Evolutionary conservation across 495 filamentous ascomycete genomes (phyloP).

Genomic region (Aspergillus haitiensis): DNA sequence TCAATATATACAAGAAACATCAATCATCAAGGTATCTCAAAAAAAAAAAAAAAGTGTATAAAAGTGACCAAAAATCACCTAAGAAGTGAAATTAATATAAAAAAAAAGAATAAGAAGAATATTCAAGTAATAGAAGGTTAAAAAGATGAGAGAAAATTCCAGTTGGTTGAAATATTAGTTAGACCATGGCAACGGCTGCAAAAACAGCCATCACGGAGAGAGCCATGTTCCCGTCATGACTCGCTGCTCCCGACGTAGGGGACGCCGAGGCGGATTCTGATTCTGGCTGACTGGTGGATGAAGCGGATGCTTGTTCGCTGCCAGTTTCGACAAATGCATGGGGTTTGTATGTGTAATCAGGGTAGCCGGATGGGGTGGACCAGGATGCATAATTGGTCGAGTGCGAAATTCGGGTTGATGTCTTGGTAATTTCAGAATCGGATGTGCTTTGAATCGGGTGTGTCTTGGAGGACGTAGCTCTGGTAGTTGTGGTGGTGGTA

Average conservation of each 20-base stretch:
- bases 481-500: slow-evolving; percentile 15
- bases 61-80: slow-evolving; percentile 14
- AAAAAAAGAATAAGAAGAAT: slow-evolving; percentile 15
- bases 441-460: slow-evolving; percentile 23
- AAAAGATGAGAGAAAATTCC: slow-evolving; percentile 16
- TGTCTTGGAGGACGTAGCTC: slow-evolving; percentile 15
- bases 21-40: slow-evolving; percentile 32
- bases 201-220: slow-evolving; percentile 14
- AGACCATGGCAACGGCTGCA: slow-evolving; percentile 15
- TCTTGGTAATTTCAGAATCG: slow-evolving; percentile 20
- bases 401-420: slow-evolving; percentile 30
- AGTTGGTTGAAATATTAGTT: neutral
- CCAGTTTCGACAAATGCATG: slow-evolving; percentile 37
- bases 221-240: slow-evolving; percentile 11
- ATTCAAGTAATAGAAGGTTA: slow-evolving; percentile 26
- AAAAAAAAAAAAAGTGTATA: slow-evolving; percentile 8
- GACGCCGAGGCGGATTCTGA: slow-evolving; percentile 10
- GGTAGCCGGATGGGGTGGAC: slow-evolving; percentile 22
- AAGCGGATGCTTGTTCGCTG: neutral
- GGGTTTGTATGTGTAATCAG: slow-evolving; percentile 37
- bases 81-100: slow-evolving; percentile 23
- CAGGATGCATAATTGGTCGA: slow-evolving; percentile 29
- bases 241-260: slow-evolving; percentile 15
- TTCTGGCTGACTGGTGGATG: slow-evolving; percentile 10
- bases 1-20: slow-evolving; percentile 24